Conservation (phyloP, 345 rosid species). For the Laguncularia racemosa region DNA sequence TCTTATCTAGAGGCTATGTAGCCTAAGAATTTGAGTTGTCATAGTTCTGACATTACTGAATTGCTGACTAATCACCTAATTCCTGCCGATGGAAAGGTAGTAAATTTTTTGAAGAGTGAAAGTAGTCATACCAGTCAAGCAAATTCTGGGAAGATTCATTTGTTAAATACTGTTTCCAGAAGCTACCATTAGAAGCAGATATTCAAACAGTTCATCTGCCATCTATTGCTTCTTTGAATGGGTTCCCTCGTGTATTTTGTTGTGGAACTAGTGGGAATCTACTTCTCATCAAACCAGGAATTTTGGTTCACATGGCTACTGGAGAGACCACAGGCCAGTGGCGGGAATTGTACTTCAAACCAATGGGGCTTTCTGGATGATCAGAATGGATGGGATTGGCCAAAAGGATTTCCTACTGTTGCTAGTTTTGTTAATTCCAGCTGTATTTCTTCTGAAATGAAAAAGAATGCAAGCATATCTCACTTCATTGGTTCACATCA, state of each 20-base stretch:
- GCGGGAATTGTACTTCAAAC: slow-evolving; percentile 38
- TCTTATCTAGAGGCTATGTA: slow-evolving; percentile 16
- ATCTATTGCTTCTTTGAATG: slow-evolving; percentile 11
- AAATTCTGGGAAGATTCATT: slow-evolving; percentile 14
- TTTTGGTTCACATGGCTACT: slow-evolving; percentile 36
- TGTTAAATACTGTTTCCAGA: slow-evolving; percentile 10
- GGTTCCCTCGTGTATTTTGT: slow-evolving; percentile 35
- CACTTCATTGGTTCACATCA: slow-evolving; percentile 21
- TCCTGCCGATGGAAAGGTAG: slow-evolving; percentile 20
- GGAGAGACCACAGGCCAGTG: slow-evolving; percentile 44
- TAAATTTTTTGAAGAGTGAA: slow-evolving; percentile 16
- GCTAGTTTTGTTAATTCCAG: slow-evolving; percentile 35
- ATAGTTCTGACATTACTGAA: slow-evolving; percentile 16
- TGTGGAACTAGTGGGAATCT: slow-evolving; percentile 37
- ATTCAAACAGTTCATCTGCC: slow-evolving; percentile 14
- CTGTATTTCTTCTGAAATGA: slow-evolving; percentile 14
- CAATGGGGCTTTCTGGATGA: slow-evolving; percentile 55
- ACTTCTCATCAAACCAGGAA: slow-evolving; percentile 46
- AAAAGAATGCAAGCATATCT: slow-evolving; percentile 21
- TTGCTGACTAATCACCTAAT: slow-evolving; percentile 9
- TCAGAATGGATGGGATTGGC: slow-evolving; percentile 59
- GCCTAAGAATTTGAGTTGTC: slow-evolving; percentile 9
- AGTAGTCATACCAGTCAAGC: slow-evolving; percentile 3
- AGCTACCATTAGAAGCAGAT: slow-evolving; percentile 12
- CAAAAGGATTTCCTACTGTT: slow-evolving; percentile 36